phyloP scores from a whole-genome alignment of 2,329 filamentous ascomycete species.

The Trichoderma brevicompactum region DNA sequence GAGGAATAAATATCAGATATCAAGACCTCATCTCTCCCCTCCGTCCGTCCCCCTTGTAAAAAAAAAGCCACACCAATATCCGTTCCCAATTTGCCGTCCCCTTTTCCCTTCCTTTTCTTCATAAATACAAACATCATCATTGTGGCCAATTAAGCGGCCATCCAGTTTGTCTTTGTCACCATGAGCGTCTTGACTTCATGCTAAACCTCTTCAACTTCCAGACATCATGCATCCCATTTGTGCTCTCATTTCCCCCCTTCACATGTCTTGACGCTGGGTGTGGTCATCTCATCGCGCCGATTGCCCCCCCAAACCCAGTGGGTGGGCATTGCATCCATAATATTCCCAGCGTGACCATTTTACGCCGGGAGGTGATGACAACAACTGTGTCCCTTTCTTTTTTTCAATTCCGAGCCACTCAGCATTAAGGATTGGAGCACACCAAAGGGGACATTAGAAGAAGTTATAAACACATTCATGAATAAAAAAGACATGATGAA shows the following conservation, averaged over 20 bases:
- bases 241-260: neutral
- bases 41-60: neutral
- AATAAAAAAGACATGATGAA: conserved; percentile 33
- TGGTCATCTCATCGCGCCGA: conserved; percentile 9
- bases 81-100: neutral
- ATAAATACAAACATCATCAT: conserved; percentile 21
- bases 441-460: conserved; percentile 35
- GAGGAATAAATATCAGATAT: conserved; percentile 25
- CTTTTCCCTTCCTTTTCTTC: neutral
- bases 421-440: conserved; percentile 40
- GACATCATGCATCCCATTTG: conserved; percentile 8
- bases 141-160: conserved; percentile 8
- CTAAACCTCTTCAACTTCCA: conserved; percentile 11
- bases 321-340: conserved; percentile 3
- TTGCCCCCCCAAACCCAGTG: conserved; percentile 1
- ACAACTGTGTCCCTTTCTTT: conserved; percentile 5
- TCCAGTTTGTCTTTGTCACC: conserved; percentile 9
- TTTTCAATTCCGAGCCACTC: conserved; percentile 28
- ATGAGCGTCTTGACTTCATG: conserved; percentile 1
- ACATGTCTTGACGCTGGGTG: neutral
- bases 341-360: conserved; percentile 5
- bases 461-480: conserved; percentile 40
- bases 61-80: conserved; percentile 13
- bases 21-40: neutral
- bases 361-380: conserved; percentile 17